Conservation (phyloP, 2,329 filamentous ascomycete genomes). For the Neurospora sp. region DNA sequence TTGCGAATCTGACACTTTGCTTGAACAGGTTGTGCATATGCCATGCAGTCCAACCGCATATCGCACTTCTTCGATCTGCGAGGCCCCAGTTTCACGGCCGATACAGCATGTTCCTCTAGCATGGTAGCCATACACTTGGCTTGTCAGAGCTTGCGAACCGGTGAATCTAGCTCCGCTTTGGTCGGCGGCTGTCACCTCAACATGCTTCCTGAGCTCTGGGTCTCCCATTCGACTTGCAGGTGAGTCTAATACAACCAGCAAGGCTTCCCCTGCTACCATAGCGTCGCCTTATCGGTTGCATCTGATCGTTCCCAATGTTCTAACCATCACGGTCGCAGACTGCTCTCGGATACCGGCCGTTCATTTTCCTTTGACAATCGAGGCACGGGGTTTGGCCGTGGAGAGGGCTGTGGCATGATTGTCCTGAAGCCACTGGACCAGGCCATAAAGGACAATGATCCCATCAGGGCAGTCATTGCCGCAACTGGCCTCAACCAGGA, state of each 20-base stretch:
- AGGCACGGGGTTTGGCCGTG: conserved; percentile 50
- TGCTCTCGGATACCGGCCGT: conserved; percentile 42
- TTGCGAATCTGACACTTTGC: not conserved
- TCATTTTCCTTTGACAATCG: conserved; percentile 41
- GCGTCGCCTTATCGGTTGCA: conserved; percentile 12
- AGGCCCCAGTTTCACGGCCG: conserved; percentile 41
- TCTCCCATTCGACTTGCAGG: conserved; percentile 35
- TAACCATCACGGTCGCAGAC: conserved; percentile 18
- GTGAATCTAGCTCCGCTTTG: conserved; percentile 36
- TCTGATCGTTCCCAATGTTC: conserved; percentile 2
- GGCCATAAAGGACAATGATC: conserved; percentile 45
- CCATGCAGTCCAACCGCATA: conserved; percentile 44
- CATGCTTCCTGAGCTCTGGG: conserved; percentile 36
- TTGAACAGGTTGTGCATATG: conserved; percentile 33
- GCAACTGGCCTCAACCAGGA: conserved; percentile 45
- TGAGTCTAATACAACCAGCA: conserved; percentile 17
- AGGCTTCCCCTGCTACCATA: conserved; percentile 10
- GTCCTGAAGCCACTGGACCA: conserved; percentile 47
- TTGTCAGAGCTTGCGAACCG: conserved; percentile 36
- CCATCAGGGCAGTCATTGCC: conserved; percentile 40
- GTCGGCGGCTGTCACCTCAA: conserved; percentile 39
- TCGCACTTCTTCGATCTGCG: conserved; percentile 46
- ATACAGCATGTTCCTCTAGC: conserved; percentile 44
- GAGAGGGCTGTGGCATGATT: conserved; percentile 47
- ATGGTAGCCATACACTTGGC: conserved; percentile 40